A percentile compares a stretch with the other conserved stretches of the same genome.
phyloP scores from a whole-genome alignment of 148 eudicot genomes.

The Pharnaceum exiguum region DNA sequence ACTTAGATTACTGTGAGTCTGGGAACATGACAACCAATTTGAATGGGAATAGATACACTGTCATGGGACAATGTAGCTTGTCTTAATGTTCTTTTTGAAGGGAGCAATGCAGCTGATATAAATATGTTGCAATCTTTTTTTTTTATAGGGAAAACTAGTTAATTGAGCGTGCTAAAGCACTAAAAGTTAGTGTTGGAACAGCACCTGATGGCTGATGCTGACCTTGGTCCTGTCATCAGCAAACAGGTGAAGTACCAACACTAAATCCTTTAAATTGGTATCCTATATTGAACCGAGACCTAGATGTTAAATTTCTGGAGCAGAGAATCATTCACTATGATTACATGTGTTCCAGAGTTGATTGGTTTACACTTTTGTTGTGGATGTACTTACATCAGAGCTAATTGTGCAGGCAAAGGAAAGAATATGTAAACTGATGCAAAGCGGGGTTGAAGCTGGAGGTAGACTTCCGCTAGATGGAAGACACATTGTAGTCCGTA shows the following conservation, averaged over 20 bases:
- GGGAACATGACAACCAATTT: too few species aligned
- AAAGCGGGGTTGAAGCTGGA: conserved; percentile 86
- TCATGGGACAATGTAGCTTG: background rate
- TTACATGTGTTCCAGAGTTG: too few species aligned
- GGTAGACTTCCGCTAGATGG: conserved; percentile 86
- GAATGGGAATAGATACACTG: too few species aligned
- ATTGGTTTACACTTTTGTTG: too few species aligned
- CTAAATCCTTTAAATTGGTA: background rate
- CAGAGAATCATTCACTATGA: too few species aligned
- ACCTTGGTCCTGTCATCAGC: conserved; percentile 98
- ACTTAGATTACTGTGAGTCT: too few species aligned
- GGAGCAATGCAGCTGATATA: background rate
- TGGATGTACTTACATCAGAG: background rate
- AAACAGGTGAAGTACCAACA: conserved; percentile 52
- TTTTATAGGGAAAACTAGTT: conserved; percentile 77
- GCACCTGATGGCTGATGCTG: conserved; percentile 92
- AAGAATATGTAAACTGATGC: conserved; percentile 68
- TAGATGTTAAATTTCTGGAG: background rate
- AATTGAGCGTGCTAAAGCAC: conserved; percentile 74
- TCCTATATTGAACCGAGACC: background rate
- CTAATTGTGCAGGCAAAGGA: conserved; percentile 70
- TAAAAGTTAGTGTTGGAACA: conserved; percentile 85
- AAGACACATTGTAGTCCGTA: conserved; percentile 59
- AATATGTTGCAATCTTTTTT: background rate
- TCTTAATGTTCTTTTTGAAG: background rate